phyloP scores from a whole-genome alignment of 164 flowering plant species.

The Kalanchoe fedtschenkoi region DNA sequence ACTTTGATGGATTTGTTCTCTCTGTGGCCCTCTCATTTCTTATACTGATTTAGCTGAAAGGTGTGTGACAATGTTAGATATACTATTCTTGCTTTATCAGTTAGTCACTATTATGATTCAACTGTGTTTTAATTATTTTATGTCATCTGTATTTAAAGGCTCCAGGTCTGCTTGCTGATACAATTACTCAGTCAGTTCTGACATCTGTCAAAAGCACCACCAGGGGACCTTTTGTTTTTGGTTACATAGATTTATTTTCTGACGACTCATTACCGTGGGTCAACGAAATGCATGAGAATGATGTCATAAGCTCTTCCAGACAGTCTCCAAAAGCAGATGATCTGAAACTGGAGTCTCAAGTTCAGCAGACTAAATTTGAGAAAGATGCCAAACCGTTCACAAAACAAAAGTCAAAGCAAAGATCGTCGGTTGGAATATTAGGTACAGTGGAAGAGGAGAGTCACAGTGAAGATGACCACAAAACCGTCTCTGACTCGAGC shows the following conservation, averaged over 20 bases:
- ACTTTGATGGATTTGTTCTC: background rate
- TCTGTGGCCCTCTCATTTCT: background rate
- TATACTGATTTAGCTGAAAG: background rate
- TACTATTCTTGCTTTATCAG: background rate
- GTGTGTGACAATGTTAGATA: background rate
- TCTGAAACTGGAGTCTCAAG: conserved; percentile 21
- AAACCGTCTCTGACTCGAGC: conserved; percentile 29
- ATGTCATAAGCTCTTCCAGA: conserved; percentile 18
- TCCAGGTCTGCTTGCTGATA: conserved; percentile 14
- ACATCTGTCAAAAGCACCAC: conserved; percentile 21
- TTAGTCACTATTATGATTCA: background rate
- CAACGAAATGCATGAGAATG: conserved; percentile 34
- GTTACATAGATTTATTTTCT: conserved; percentile 74
- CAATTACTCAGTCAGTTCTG: conserved; percentile 19
- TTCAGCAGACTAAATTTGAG: conserved; percentile 25
- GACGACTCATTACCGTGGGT: conserved; percentile 69
- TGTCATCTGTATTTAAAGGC: conserved; percentile 23
- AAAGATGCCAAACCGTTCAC: conserved; percentile 18
- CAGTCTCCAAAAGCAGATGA: conserved; percentile 16
- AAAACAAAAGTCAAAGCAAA: conserved; percentile 22
- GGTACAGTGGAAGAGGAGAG: conserved; percentile 57
- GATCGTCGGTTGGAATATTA: conserved; percentile 21
- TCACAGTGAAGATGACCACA: conserved; percentile 39
- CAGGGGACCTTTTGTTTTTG: conserved; percentile 62
- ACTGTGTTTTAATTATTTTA: background rate